Base-by-base conservation (phyloP, 805 yeast genomes). In the Myxozyma kluyveri region DNA sequence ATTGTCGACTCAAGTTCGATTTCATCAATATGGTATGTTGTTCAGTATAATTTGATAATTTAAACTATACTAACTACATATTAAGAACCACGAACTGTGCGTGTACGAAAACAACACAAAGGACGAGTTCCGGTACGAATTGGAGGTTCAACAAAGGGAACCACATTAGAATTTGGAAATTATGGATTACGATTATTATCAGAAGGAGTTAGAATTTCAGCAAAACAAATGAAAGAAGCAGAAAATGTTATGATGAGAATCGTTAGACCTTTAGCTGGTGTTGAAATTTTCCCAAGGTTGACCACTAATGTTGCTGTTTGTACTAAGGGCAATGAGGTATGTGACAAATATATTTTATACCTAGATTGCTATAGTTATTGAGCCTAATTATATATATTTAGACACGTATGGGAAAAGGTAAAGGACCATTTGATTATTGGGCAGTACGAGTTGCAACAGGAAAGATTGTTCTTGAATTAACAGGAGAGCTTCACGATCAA, bases 381-480 rank as follows among this genome's bases (percentile, higher is more conserved):
- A 19, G 14, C n/a, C 29, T 35, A 22, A 2, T 5, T 31, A 17
- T 26, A n/a, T 6, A 14, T 19, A 19, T 14, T 10, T 37, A 54
- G 69, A 88, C 96, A 9, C 93, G 99, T 83, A 93, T 93, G 99
- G 99, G 99, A 75, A 93, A 93, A 71, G 99, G 99, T 75, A 93
- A 93, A 72, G 99, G 99, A 72, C 84, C 90, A 0, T 91, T 93
- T 67, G 96, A 88, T 65, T 93, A 88, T 73, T 93, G 98, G 98
- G 95, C 95, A 64, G 86, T 83, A 31, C 82, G 99, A 64, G 93
- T 93, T 12, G 95, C 98, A 37, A 90, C 97, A 0, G 99, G 99
- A 2, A 90, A 89, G 66, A 82, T 93, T 38, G 74, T 90, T 21
- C 88, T 90, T 65, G 99, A 93, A 72, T 81, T 90, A 65, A 74